Evolutionary conservation across 2,329 filamentous ascomycete genomes (phyloP), one percentile per base, ranked within the genome.

Genomic region (Fusarium decemcellulare): DNA sequence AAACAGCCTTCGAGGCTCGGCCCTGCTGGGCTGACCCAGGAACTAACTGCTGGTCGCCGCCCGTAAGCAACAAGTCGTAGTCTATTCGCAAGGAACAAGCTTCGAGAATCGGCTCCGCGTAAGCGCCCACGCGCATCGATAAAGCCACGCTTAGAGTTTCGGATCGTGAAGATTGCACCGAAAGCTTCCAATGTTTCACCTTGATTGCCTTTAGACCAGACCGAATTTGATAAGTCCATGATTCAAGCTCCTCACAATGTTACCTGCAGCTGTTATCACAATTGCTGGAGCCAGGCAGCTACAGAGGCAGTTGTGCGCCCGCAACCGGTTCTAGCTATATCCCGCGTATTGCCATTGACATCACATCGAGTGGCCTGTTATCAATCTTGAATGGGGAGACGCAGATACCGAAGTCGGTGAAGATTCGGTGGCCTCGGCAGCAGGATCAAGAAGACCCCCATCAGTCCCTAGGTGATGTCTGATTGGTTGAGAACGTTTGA

Each of bases 401-500:
- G 37, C 36, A 54, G 52, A 61, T 61, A 36, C 39, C 32, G 39
- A 67, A 57, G 52, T 64, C 67, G 65, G 67, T 65, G 67, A 64
- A 71, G 68, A 54, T 62, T 73, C 70, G 72, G 72, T 59, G 63
- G 69, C 59, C 57, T 74, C 67, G 71, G 71, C 39, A 70, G 67
- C 51, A 59, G 53, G 43, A 70, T 70, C 44, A 67, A 51, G 46
- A 50, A 47, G 65, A 40, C 46, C 30, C 23, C 40, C 23, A 5
- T 23, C 23, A 23, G 23, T 43, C 18, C n/a, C 40, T 50, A 48
- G 37, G 37, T 40, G 37, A 23, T 23, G 23, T 23, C 23, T 74
- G 61, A 74, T 73, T 73, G 72, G 72, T n/a, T 39, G 23, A 50
- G 47, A 40, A 43, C 44, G 59, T 61, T 70, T 55, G 61, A 61